A percentile compares a stretch with the other conserved stretches of the same genome.
phyloP scores from a whole-genome alignment of 345 rosid species.

The Ricinus communis region DNA sequence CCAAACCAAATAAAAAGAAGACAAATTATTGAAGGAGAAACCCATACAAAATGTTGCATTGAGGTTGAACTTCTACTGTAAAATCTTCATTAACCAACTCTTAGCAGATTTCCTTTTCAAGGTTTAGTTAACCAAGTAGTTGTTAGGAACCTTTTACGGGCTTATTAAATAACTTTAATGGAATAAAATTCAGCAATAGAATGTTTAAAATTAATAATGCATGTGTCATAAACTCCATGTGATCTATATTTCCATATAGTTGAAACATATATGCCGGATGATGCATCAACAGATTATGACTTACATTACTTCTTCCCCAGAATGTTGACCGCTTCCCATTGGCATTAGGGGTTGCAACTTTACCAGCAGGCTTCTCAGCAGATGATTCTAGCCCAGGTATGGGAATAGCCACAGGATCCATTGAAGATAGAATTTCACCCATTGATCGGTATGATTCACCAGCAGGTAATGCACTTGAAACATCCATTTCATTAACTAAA shows the following conservation, averaged over 20 bases:
- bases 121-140: neutral
- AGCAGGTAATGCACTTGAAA: slow-evolving; percentile 45
- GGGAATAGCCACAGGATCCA: slow-evolving; percentile 58
- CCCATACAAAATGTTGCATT: neutral
- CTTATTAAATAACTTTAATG: neutral
- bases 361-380: slow-evolving; percentile 57
- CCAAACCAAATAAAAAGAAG: neutral
- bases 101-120: neutral
- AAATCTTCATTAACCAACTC: neutral
- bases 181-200: neutral
- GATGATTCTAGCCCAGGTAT: slow-evolving; percentile 57
- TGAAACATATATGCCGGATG: neutral
- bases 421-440: slow-evolving; percentile 67
- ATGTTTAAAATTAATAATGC: neutral
- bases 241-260: neutral
- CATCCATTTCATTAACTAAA: slow-evolving; percentile 43
- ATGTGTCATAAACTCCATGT: slow-evolving; percentile 5
- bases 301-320: slow-evolving; percentile 93
- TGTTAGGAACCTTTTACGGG: neutral
- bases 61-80: neutral
- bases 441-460: slow-evolving; percentile 72
- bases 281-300: slow-evolving; percentile 32
- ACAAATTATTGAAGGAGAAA: neutral
- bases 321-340: slow-evolving; percentile 66
- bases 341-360: slow-evolving; percentile 57